Conservation (phyloP, 176 grass and related monocot species). For the Aechmea fasciata region DNA sequence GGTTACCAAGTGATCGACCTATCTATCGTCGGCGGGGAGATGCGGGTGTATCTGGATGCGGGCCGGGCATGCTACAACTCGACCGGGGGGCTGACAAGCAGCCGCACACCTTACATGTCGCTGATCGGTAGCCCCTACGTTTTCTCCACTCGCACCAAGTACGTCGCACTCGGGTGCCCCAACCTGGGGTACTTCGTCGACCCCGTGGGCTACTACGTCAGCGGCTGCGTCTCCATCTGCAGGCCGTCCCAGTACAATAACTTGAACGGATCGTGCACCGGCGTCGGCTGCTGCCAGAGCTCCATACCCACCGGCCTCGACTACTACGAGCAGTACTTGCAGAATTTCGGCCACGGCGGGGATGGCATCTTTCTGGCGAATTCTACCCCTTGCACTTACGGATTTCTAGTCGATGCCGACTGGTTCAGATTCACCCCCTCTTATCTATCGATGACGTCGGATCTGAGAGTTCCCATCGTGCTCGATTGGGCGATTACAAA, state of each 20-base stretch:
- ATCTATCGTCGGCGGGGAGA: constrained; percentile 15
- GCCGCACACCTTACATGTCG: not conserved
- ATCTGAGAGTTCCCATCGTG: constrained; percentile 31
- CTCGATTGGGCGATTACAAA: constrained; percentile 46
- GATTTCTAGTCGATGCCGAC: constrained; percentile 19
- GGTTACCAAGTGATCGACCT: constrained; percentile 13
- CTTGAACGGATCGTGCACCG: constrained; percentile 18
- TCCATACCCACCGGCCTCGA: not conserved
- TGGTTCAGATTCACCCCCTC: constrained; percentile 26
- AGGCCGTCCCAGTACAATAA: not conserved
- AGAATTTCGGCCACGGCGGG: accelerated
- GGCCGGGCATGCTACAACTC: constrained; percentile 24
- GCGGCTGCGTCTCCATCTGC: constrained; percentile 43
- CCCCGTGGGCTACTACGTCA: not conserved
- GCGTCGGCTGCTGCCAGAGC: constrained; percentile 47
- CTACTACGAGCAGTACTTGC: not conserved
- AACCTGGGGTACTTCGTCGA: constrained; percentile 29
- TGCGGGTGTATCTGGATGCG: not conserved
- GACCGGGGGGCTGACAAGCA: not conserved
- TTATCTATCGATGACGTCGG: constrained; percentile 19
- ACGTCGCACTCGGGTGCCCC: constrained; percentile 29
- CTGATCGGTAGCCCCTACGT: not conserved
- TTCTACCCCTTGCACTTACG: constrained; percentile 26
- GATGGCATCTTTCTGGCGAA: not conserved
- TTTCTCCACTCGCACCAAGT: constrained; percentile 28